Base-by-base conservation (phyloP, 192 early-diverging fungal genomes). In the Backusella australiensis region DNA sequence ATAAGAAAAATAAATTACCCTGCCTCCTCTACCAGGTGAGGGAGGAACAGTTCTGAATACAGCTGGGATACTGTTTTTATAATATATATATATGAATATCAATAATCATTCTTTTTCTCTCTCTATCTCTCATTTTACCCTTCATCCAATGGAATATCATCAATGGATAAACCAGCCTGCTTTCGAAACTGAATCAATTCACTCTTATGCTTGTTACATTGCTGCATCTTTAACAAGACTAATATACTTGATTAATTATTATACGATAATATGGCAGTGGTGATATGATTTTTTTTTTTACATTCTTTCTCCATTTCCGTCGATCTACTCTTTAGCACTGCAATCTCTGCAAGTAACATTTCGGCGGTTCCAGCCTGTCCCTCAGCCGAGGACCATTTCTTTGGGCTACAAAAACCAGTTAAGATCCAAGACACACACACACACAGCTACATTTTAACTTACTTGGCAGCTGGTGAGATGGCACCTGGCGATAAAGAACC, bases 231-330 rank as follows among this genome's bases (percentile, higher is more conserved):
- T 8, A 32, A 32, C n/a, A 76, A n/a, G 52, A 70, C 75, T 75
- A 14, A 7, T 32, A 32, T 32, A 32, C 32, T 32, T 3, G n/a
- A 39, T 39, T 9, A 39, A 39, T 7, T 7, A 39, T 9, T 39
- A 39, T 9, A 39, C 38, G 9, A 39, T 9, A 6, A 39, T 6
- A 9, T 39, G 38, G 9, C 9, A 32, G 38, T 39, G 38, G 8
- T 39, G 8, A 39, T 39, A 39, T 39, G 6, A 39, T 23, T 26
- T 49, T 52, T 72, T 15, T 4, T 41, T 78, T 70, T 71, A 79
- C 80, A 82, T 79, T 82, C 80, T 71, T 79, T 78, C 41, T 82
- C 80, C 56, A 82, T 82, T 42, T 82, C 80, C 14, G 36, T 70
- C 15, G 78, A 46, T 67, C 71, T 75, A 6, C 23, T 42, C 29